Conservation (phyloP, 306 rosid species). For the Inga leiocalycina region DNA sequence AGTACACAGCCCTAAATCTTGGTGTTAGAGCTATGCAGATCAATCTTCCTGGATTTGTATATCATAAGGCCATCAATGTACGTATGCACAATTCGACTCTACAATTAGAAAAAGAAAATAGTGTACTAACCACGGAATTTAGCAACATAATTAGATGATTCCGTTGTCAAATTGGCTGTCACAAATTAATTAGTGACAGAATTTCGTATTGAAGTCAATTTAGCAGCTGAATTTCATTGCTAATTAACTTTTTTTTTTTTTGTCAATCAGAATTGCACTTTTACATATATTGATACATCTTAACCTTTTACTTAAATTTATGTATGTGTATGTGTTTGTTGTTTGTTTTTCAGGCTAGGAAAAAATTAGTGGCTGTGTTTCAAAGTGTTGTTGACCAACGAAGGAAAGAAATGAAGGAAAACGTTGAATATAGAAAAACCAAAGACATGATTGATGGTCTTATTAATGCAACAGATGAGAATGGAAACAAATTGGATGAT, state of each 20-base stretch:
- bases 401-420: slow-evolving; percentile 34
- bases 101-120: no score
- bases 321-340: background rate
- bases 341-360: slow-evolving; percentile 53
- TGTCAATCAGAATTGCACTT: no score
- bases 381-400: slow-evolving; percentile 55
- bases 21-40: slow-evolving; percentile 81
- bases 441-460: slow-evolving; percentile 78
- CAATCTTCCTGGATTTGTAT: slow-evolving; percentile 79
- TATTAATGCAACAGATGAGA: slow-evolving; percentile 69
- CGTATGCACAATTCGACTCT: no score
- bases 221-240: no score
- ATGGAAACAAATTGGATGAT: slow-evolving; percentile 62
- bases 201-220: no score
- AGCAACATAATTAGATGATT: no score
- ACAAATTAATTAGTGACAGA: no score
- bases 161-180: no score
- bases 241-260: no score
- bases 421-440: background rate
- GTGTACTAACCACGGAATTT: no score
- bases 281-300: no score
- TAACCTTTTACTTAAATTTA: background rate
- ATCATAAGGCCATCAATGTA: slow-evolving; percentile 46
- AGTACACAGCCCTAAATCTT: slow-evolving; percentile 60
- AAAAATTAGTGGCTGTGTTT: slow-evolving; percentile 48